These are phyloP conservation scores for Dimargaris xerosporica DNA, from an alignment of 192 early-diverging fungal species.

Conservation along the genomic window DNA sequence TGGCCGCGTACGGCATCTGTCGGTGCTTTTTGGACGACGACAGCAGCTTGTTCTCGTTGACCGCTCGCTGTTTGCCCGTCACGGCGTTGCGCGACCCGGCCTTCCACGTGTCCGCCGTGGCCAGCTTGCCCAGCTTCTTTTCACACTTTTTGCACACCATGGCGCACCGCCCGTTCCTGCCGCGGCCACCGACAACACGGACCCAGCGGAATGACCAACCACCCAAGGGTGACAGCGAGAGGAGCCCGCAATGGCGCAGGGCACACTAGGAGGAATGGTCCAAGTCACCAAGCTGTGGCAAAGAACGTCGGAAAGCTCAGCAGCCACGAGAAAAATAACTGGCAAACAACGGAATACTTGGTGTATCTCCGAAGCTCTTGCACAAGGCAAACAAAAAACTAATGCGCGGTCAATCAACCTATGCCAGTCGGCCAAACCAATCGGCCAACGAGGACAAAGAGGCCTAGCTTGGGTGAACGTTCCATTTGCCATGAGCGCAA, in stretches of 20 bases:
- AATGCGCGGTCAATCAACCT: too few species aligned
- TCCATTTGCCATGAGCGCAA: too few species aligned
- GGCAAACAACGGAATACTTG: not conserved
- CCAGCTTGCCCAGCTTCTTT: constrained; percentile 42
- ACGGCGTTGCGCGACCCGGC: constrained; percentile 38
- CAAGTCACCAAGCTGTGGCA: not conserved
- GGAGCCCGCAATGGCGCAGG: not conserved
- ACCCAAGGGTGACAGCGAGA: not conserved
- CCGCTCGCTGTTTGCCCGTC: constrained; percentile 29
- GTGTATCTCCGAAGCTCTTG: too few species aligned
- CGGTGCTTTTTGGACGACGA: constrained; percentile 36
- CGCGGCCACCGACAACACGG: too few species aligned
- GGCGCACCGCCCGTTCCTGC: not conserved
- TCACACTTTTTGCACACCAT: constrained; percentile 21
- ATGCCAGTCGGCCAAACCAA: too few species aligned
- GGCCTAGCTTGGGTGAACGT: too few species aligned
- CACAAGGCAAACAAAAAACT: too few species aligned
- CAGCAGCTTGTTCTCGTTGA: constrained; percentile 43
- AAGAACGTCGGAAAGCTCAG: not conserved
- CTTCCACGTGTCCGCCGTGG: constrained; percentile 48
- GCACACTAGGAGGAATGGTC: not conserved
- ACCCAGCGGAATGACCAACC: too few species aligned
- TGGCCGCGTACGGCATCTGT: constrained; percentile 37
- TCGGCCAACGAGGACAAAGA: too few species aligned
- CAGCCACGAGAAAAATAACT: not conserved